Evolutionary conservation across 345 rosid genomes (phyloP).

Genomic region (Psidium guajava): DNA sequence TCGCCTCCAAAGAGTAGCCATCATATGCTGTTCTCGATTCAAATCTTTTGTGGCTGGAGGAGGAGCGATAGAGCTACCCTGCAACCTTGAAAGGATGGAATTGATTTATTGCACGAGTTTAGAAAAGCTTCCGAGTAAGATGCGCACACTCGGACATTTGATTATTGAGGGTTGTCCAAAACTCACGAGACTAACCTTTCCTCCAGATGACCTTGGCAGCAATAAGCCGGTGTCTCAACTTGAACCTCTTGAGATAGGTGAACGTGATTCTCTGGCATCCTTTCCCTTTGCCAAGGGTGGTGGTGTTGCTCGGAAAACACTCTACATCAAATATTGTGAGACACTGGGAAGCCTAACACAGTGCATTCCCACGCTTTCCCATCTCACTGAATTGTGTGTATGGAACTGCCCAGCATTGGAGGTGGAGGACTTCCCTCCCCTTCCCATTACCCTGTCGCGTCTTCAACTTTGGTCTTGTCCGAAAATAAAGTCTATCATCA

Average conservation of each 20-base stretch:
- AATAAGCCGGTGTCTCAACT: not conserved
- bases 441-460: no score
- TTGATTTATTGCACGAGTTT: not conserved
- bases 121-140: not conserved
- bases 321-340: not conserved
- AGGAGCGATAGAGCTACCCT: not conserved
- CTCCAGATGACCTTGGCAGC: fast-evolving
- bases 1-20: not conserved
- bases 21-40: not conserved
- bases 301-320: not conserved
- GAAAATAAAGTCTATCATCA: no score
- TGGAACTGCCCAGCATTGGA: no score
- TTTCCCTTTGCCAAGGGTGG: not conserved
- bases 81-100: not conserved
- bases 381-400: not conserved
- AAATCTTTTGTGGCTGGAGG: not conserved
- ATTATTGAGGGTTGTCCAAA: not conserved
- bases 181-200: no score
- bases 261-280: not conserved
- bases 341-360: not conserved
- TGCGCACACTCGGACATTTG: not conserved
- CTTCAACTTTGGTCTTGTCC: no score
- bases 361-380: not conserved
- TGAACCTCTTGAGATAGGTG: not conserved
- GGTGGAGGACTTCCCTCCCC: no score